Conservation (phyloP, 495 filamentous ascomycete genomes). For the Hyphodiscus hymeniophilus region DNA sequence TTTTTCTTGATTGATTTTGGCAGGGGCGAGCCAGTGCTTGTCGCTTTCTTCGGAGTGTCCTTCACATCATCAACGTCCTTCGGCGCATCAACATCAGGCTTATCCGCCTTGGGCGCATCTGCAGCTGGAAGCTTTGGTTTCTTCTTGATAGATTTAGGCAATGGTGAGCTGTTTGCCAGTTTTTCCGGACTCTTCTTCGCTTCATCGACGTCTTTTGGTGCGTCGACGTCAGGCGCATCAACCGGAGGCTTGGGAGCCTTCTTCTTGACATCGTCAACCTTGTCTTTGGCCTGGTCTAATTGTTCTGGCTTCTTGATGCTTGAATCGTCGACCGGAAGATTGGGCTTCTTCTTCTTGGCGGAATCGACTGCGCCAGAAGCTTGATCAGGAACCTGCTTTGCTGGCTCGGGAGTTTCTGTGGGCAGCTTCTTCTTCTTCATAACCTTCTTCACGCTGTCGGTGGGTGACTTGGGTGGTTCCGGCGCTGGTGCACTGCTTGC, state of each 20-base stretch:
- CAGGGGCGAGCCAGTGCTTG: background rate
- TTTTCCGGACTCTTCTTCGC: constrained; percentile 10
- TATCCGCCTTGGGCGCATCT: constrained; percentile 1
- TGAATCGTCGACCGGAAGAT: background rate
- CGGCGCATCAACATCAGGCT: constrained; percentile 17
- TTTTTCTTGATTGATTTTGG: background rate
- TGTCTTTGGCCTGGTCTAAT: too few species aligned
- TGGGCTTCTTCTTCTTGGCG: background rate
- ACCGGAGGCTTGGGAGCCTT: background rate
- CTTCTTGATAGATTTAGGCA: constrained; percentile 3
- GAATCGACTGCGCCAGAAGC: background rate
- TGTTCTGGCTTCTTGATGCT: too few species aligned
- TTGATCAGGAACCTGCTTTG: background rate
- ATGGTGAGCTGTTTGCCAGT: background rate
- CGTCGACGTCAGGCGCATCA: background rate
- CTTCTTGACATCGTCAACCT: too few species aligned
- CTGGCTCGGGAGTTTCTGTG: background rate
- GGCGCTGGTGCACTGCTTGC: background rate
- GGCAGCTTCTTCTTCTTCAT: constrained; percentile 13
- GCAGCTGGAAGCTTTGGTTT: constrained; percentile 3
- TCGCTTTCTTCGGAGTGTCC: background rate
- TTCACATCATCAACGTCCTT: constrained; percentile 4
- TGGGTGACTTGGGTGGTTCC: background rate
- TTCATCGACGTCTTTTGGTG: background rate
- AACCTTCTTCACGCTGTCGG: constrained; percentile 1